Percentiles rank a stretch among this genome's conserved stretches.
Conservation (phyloP, 352 stramenopile species). For the Phytophthora cajani region DNA sequence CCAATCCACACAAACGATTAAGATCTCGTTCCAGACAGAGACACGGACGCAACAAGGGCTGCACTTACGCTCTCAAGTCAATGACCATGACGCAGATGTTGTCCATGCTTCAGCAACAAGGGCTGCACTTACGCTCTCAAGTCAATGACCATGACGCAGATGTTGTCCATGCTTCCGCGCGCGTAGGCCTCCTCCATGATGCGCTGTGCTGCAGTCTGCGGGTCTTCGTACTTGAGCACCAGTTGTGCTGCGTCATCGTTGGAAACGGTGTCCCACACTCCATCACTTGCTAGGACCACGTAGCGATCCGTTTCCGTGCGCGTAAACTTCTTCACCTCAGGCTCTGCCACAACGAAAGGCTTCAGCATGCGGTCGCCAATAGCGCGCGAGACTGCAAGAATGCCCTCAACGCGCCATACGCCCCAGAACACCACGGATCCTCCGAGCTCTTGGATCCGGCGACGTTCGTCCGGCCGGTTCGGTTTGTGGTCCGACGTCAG, state of each 20-base stretch:
- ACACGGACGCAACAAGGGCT: neutral
- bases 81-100: slow-evolving; percentile 94
- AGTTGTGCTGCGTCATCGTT: slow-evolving; percentile 89
- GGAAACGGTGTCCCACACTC: slow-evolving; percentile 92
- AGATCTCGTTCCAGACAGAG: neutral
- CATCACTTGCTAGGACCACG: slow-evolving; percentile 91
- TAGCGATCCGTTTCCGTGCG: slow-evolving; percentile 77
- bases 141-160: slow-evolving; percentile 92
- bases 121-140: slow-evolving; percentile 66
- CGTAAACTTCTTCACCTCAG: slow-evolving; percentile 81
- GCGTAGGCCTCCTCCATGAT: slow-evolving; percentile 90
- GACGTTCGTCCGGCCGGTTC: slow-evolving; percentile 89
- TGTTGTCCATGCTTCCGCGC: slow-evolving; percentile 90
- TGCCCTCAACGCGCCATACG: slow-evolving; percentile 94
- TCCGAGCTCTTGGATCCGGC: slow-evolving; percentile 88
- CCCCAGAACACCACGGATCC: slow-evolving; percentile 92
- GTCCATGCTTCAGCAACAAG: slow-evolving; percentile 71
- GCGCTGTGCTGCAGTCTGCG: slow-evolving; percentile 71
- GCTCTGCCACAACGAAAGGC: slow-evolving; percentile 92
- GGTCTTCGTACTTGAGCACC: slow-evolving; percentile 68
- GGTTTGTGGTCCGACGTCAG: slow-evolving; percentile 93
- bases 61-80: slow-evolving; percentile 80
- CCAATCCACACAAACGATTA: neutral
- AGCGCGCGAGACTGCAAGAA: slow-evolving; percentile 92
- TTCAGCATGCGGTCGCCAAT: slow-evolving; percentile 94